Evolutionary conservation across 1,139 yeast species (phyloP).

Genomic region (Sporopachydermia cereana): DNA sequence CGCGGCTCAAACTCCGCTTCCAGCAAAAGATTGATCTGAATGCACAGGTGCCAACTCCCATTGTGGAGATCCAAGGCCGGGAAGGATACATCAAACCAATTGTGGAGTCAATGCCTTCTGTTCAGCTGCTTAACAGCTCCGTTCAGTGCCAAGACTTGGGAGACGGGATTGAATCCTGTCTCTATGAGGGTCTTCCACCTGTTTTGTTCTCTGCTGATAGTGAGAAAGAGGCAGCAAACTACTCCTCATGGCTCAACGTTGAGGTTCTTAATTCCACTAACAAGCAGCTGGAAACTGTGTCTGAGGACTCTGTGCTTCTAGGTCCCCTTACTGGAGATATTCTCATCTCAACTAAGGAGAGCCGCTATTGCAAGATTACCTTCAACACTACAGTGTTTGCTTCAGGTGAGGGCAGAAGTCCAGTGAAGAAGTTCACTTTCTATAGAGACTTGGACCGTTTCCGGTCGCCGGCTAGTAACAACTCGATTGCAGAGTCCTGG

Average conservation of each 20-base stretch:
- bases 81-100: conserved; percentile 32
- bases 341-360: conserved; percentile 43
- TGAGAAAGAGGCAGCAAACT: conserved; percentile 19
- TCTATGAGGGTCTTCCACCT: conserved; percentile 44
- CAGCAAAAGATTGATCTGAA: conserved; percentile 43
- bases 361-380: conserved; percentile 48
- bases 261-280: conserved; percentile 32
- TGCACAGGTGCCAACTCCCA: conserved; percentile 17
- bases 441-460: conserved; percentile 26
- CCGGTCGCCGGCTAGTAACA: conserved; percentile 10
- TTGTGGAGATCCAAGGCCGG: conserved; percentile 42
- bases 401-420: conserved; percentile 30
- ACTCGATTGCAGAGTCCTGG: neutral
- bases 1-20: conserved; percentile 64
- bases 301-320: conserved; percentile 34
- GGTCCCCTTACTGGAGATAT: conserved; percentile 60
- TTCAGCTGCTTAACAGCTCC: conserved; percentile 27
- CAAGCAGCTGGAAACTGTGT: conserved; percentile 13
- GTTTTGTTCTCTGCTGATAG: conserved; percentile 33
- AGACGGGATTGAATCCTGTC: conserved; percentile 43
- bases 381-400: conserved; percentile 40
- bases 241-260: conserved; percentile 35
- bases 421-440: conserved; percentile 50
- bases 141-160: conserved; percentile 26
- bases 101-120: conserved; percentile 51